Percentiles rank a stretch among this genome's conserved stretches.
Evolutionary conservation across 352 stramenopile species (phyloP).

Genomic region (Phytophthora cajani): DNA sequence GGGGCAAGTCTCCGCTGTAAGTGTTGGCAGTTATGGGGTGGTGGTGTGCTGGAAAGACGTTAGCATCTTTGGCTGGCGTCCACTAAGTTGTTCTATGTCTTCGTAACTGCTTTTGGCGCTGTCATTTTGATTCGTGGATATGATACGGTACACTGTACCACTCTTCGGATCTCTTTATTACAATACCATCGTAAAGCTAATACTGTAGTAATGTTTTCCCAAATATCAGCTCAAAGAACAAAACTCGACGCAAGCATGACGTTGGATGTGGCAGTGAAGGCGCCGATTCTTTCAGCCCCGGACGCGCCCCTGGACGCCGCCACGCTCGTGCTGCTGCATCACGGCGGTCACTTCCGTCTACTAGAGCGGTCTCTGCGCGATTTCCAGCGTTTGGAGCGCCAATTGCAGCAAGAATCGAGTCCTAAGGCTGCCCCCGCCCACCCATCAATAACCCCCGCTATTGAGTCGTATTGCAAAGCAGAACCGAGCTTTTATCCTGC

Average conservation of each 20-base stretch:
- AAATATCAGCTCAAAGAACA: background rate
- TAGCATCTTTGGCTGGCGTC: too few relatives aligned
- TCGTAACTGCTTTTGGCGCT: too few relatives aligned
- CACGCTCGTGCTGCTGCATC: slow-evolving; percentile 33
- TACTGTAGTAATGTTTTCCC: too few relatives aligned
- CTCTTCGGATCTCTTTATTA: too few relatives aligned
- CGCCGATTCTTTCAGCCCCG: slow-evolving; percentile 10
- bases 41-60: too few relatives aligned
- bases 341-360: slow-evolving; percentile 24
- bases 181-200: too few relatives aligned
- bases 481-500: slow-evolving; percentile 27
- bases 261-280: slow-evolving; percentile 31
- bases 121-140: too few relatives aligned
- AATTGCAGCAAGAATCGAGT: slow-evolving; percentile 15
- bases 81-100: too few relatives aligned
- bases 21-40: too few relatives aligned
- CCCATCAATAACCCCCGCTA: slow-evolving; percentile 7
- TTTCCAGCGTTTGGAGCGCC: slow-evolving; percentile 38
- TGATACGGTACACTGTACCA: too few relatives aligned
- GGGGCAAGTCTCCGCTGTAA: too few relatives aligned
- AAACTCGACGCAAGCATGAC: background rate
- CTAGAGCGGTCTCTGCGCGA: slow-evolving; percentile 36
- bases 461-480: slow-evolving; percentile 24
- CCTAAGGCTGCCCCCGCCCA: background rate
- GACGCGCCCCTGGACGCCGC: slow-evolving; percentile 10